Evolutionary conservation across 306 rosid genomes (phyloP).

Genomic region (Arachis stenosperma): DNA sequence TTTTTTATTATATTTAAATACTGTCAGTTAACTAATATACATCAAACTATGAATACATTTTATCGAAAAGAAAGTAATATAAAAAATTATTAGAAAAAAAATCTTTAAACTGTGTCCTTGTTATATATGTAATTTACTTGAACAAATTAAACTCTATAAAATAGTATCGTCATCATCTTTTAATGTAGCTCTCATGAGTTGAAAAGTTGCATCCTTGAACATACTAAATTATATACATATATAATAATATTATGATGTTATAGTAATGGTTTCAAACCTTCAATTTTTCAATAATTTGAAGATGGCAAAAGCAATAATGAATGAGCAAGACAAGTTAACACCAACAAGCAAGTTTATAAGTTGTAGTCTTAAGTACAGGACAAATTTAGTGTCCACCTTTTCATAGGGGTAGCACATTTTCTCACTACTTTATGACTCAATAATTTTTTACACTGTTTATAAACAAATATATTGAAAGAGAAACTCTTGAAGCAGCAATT

Average conservation of each 20-base stretch:
- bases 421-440: background rate
- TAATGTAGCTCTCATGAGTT: background rate
- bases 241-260: too few species aligned
- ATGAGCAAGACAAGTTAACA: background rate
- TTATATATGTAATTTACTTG: background rate
- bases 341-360: background rate
- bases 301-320: background rate
- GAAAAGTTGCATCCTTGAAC: background rate
- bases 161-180: background rate
- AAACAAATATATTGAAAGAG: too few species aligned
- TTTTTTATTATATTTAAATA: background rate
- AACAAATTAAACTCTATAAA: slow-evolving; percentile 20
- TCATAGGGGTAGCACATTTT: background rate
- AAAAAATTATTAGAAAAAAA: background rate
- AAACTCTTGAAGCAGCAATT: too few species aligned
- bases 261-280: background rate
- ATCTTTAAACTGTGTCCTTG: background rate
- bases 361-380: background rate
- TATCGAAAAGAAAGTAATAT: slow-evolving; percentile 26
- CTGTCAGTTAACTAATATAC: slow-evolving; percentile 38
- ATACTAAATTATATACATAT: background rate
- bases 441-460: too few species aligned
- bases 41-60: background rate
- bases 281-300: background rate
- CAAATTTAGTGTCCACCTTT: background rate